Evolutionary conservation across 495 filamentous ascomycete species (phyloP).

Genomic region (Penicillium steckii): DNA sequence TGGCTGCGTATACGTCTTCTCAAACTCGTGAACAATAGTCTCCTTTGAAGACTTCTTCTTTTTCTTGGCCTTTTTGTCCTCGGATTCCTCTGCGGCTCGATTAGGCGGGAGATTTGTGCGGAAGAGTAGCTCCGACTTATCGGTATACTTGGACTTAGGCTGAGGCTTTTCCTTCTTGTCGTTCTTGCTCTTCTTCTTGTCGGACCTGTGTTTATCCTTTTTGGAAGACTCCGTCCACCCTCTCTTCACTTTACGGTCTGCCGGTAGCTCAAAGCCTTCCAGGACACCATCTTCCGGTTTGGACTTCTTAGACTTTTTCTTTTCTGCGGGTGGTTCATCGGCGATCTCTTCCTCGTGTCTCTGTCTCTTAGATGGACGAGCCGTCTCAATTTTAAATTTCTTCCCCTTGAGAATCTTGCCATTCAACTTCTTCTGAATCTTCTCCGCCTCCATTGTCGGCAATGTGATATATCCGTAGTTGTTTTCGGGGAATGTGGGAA

Average conservation of each 20-base stretch:
- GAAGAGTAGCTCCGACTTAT: conserved; percentile 76
- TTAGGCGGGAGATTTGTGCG: conserved; percentile 73
- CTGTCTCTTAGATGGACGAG: conserved; percentile 57
- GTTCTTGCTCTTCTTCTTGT: conserved; percentile 49
- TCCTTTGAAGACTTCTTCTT: conserved; percentile 55
- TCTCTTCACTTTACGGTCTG: conserved; percentile 76
- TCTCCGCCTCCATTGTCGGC: conserved; percentile 76
- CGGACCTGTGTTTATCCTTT: conserved; percentile 46
- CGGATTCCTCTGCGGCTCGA: conserved; percentile 25
- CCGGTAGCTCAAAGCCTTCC: conserved; percentile 67
- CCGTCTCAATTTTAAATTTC: conserved; percentile 81
- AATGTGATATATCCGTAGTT: conserved; percentile 87
- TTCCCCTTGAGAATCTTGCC: conserved; percentile 79
- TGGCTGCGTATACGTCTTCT: conserved; percentile 72
- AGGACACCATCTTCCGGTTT: conserved; percentile 64
- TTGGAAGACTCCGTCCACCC: conserved; percentile 79
- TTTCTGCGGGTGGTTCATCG: background rate
- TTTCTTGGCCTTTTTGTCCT: conserved; percentile 46
- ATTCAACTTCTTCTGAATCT: conserved; percentile 89
- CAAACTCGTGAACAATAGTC: conserved; percentile 76
- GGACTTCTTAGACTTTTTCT: too few relatives aligned
- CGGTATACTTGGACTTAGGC: conserved; percentile 73
- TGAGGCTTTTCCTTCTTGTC: conserved; percentile 58
- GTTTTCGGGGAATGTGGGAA: conserved; percentile 86
- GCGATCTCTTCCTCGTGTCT: conserved; percentile 38